Percentiles rank a stretch among this genome's conserved stretches.
Conservation (phyloP, 2,329 filamentous ascomycete species). For the Paraphoma sp. region DNA sequence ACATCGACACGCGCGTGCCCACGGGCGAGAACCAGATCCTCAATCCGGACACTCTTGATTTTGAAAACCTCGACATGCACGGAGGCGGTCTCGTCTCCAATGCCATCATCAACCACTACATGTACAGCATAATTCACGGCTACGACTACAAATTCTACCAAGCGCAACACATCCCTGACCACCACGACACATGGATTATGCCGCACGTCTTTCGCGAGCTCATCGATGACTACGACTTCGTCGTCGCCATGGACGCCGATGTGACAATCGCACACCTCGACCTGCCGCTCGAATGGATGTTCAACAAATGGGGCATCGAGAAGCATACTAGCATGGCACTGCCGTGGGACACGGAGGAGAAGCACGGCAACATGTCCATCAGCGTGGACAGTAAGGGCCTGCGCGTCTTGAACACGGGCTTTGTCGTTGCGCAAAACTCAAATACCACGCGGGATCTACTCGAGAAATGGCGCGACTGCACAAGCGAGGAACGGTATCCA, state of each 20-base stretch:
- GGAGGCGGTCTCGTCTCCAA: constrained; percentile 35
- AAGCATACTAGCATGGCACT: constrained; percentile 50
- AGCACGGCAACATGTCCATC: constrained; percentile 8
- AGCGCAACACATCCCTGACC: constrained; percentile 42
- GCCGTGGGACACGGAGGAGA: constrained; percentile 43
- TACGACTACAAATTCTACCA: constrained; percentile 56
- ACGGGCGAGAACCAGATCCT: constrained; percentile 27
- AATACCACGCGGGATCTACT: constrained; percentile 32
- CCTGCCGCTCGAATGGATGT: constrained; percentile 57
- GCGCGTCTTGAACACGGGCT: constrained; percentile 49
- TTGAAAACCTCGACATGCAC: constrained; percentile 21
- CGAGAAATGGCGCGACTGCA: constrained; percentile 40
- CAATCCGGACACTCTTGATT: constrained; percentile 28
- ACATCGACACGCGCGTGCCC: constrained; percentile 35
- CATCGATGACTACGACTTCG: constrained; percentile 51
- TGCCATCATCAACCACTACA: constrained; percentile 21
- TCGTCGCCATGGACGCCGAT: constrained; percentile 57
- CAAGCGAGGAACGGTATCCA: constrained; percentile 30
- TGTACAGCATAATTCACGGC: constrained; percentile 50
- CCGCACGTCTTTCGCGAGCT: constrained; percentile 50
- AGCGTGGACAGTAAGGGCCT: constrained; percentile 47
- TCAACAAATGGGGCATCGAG: constrained; percentile 56
- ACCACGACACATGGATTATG: constrained; percentile 54
- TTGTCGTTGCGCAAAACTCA: constrained; percentile 47
- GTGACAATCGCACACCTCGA: constrained; percentile 51